A percentile compares a stretch with the other conserved stretches of the same genome.
Evolutionary conservation across 192 early-diverging fungal genomes (phyloP).

Genomic region (Backusella circina): DNA sequence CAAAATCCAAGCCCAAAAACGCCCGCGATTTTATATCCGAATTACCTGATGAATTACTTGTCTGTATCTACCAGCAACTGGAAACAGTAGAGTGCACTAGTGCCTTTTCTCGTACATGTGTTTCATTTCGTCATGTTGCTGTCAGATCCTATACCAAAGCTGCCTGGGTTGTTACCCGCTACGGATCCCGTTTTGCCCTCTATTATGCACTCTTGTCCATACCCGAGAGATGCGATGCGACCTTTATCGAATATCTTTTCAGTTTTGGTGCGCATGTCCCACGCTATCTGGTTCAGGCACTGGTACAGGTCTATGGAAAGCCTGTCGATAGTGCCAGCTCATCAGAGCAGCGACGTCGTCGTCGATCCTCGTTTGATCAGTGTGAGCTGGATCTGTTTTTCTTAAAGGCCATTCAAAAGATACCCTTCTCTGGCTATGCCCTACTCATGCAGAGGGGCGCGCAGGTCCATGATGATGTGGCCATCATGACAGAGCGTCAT

Average conservation of each 20-base stretch:
- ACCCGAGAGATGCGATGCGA: not conserved
- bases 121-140: not conserved
- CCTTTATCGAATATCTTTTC: not conserved
- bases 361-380: not conserved
- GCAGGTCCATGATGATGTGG: not conserved
- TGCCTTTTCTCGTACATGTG: not conserved
- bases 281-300: conserved; percentile 13
- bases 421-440: not conserved
- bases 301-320: conserved; percentile 6
- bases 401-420: not conserved
- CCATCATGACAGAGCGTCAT: not conserved
- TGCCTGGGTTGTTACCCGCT: conserved; percentile 7
- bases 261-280: conserved; percentile 7
- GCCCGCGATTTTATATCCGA: not conserved
- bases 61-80: not conserved
- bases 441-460: not conserved
- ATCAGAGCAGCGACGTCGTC: not conserved
- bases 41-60: not conserved
- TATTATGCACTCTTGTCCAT: conserved; percentile 9
- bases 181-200: conserved; percentile 6
- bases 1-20: not conserved
- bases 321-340: not conserved
- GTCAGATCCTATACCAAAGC: conserved; percentile 7
- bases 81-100: not conserved
- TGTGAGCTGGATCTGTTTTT: not conserved